Evolutionary conservation across 441 rosid genomes (phyloP), one percentile per base, ranked within the genome.

Genomic region (Theobroma grandiflorum): DNA sequence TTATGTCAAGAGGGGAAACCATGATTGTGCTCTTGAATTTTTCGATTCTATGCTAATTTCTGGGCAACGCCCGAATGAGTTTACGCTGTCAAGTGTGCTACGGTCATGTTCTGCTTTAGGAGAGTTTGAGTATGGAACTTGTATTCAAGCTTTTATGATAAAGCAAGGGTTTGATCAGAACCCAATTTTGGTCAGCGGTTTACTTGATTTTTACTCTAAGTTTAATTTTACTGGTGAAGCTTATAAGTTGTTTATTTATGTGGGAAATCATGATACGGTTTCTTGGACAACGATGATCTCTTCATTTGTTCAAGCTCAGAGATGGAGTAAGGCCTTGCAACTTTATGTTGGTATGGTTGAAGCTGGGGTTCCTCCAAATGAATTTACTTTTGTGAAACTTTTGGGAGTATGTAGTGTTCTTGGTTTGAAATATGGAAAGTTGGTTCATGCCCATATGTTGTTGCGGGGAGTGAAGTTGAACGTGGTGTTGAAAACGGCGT

Each of bases 351-450:
- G 71, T 67, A 91, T 94, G 96, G 65, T 88, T 74, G 43, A 86
- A 75, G 90, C 82, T 69, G 86, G 91, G 35, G 84, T 91, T 76
- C 66, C 75, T 77, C 93, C 95, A 14, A 92, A 88, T 62, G 94
- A 85, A 80, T 89, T 85, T 75, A 92, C 96, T 14, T 91, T 88
- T 76, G 90, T 85, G 47, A 88, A 90, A 83, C 86, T 94, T 69
- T 82, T 94, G 64, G 76, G 80, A 12, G 91, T 92, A 2, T 84
- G 86, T 7, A 59, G 87, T 35, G 83, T 59, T 59, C 81, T 84
- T 22, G 87, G 88, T 69, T 79, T 86, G 62, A 86, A 83, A 33
- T 80, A 57, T 26, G 92, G 91, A 65, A 82, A 80, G 81, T 42
- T 79, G 69, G 75, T 87, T 84, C 93, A 89, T 72, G 87, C 84